A percentile compares a stretch with the other conserved stretches of the same genome.
Evolutionary conservation across 1,284 basidiomycete genomes (phyloP).

Genomic region (Golubevia sp.): DNA sequence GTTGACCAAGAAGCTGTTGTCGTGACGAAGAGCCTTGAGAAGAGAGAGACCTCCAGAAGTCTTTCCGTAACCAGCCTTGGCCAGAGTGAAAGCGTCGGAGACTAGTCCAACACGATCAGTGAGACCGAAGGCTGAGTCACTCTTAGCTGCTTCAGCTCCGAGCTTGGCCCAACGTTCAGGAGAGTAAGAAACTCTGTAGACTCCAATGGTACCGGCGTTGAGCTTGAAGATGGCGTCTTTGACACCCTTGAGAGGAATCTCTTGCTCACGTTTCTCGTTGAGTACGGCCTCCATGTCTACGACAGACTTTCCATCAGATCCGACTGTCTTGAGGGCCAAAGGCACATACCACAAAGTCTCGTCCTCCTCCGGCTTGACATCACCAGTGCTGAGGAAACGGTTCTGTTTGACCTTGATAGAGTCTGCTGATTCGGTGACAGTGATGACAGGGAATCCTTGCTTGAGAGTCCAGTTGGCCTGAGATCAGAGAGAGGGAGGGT

Average conservation of each 20-base stretch:
- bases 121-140: constrained; percentile 72
- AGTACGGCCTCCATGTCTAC: constrained; percentile 74
- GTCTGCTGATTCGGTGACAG: constrained; percentile 76
- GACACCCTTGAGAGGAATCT: constrained; percentile 70
- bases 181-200: constrained; percentile 87
- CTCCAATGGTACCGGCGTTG: constrained; percentile 85
- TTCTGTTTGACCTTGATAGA: constrained; percentile 72
- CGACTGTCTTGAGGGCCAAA: constrained; percentile 74
- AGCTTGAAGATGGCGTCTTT: constrained; percentile 74
- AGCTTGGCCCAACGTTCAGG: constrained; percentile 79
- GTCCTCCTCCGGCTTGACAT: constrained; percentile 73
- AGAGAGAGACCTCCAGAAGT: constrained; percentile 78
- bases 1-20: constrained; percentile 49
- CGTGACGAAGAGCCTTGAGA: constrained; percentile 70
- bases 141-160: constrained; percentile 75
- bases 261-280: constrained; percentile 70
- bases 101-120: constrained; percentile 86
- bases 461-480: constrained; percentile 82
- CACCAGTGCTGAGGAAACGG: constrained; percentile 86
- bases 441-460: constrained; percentile 76
- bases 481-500: neutral
- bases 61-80: constrained; percentile 77
- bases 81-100: constrained; percentile 77
- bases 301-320: constrained; percentile 68
- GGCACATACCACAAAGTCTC: constrained; percentile 89